Evolutionary conservation across 441 rosid genomes (phyloP).

Genomic region (Gossypium schwendimanii): DNA sequence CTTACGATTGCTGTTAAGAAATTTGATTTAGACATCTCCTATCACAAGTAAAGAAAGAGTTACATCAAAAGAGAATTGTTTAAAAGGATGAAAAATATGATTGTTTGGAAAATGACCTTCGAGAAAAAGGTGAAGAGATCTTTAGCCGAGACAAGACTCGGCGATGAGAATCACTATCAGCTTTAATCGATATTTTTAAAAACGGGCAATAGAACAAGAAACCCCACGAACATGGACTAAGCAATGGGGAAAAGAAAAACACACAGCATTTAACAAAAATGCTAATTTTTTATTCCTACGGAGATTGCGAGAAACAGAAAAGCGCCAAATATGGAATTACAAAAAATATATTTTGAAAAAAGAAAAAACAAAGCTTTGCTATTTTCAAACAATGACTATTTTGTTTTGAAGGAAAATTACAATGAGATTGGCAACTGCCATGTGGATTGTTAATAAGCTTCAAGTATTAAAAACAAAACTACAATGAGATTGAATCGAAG

Average conservation of each 20-base stretch:
- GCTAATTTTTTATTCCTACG: not conserved
- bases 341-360: not conserved
- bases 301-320: constrained; percentile 8
- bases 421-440: not conserved
- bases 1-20: not conserved
- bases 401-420: not conserved
- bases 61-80: constrained; percentile 5
- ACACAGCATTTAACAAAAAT: not conserved
- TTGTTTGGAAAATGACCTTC: not conserved
- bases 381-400: not conserved
- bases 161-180: not conserved
- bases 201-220: not conserved
- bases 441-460: not conserved
- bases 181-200: not conserved
- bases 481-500: constrained; percentile 3
- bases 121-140: not conserved
- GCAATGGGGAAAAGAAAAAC: not conserved
- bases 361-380: not conserved
- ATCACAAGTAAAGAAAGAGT: constrained; percentile 15
- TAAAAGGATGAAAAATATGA: not conserved
- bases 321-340: not conserved
- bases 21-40: constrained; percentile 24
- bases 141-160: not conserved
- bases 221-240: not conserved
- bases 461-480: not conserved